A percentile compares a stretch with the other conserved stretches of the same genome.
These are phyloP conservation scores for Alternaria metachromatica DNA, from an alignment of 2,329 filamentous ascomycete species.

Conservation along the genomic window DNA sequence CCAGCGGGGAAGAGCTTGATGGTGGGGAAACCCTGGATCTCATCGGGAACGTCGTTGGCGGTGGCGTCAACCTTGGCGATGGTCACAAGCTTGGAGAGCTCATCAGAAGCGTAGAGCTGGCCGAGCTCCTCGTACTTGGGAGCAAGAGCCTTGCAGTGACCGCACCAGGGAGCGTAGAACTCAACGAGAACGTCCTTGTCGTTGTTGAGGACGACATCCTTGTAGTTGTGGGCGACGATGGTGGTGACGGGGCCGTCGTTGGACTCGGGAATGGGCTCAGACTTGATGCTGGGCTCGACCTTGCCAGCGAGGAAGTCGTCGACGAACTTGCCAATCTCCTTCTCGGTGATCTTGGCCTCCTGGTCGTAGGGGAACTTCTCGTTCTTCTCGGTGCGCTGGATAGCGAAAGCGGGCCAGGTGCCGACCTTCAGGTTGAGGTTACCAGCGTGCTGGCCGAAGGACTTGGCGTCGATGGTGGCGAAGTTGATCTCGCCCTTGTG, in stretches of 20 bases:
- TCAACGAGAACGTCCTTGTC: constrained; percentile 96
- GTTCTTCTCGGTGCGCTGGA: constrained; percentile 95
- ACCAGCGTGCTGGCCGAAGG: constrained; percentile 90
- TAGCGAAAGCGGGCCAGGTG: constrained; percentile 96
- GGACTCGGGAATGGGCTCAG: constrained; percentile 91
- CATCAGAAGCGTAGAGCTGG: constrained; percentile 60
- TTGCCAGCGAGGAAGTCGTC: constrained; percentile 85
- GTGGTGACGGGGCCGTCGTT: constrained; percentile 88
- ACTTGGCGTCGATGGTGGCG: constrained; percentile 93
- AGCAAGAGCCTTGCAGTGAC: constrained; percentile 73
- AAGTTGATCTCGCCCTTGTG: constrained; percentile 97
- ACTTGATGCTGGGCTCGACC: constrained; percentile 96
- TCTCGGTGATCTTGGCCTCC: constrained; percentile 75
- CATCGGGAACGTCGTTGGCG: constrained; percentile 92
- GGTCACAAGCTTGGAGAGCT: constrained; percentile 64
- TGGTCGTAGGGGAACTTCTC: constrained; percentile 95
- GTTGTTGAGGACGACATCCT: constrained; percentile 88
- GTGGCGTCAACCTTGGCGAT: constrained; percentile 96
- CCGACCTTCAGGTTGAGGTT: constrained; percentile 97
- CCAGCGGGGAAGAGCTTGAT: constrained; percentile 98
- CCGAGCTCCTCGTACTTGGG: constrained; percentile 73
- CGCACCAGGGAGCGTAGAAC: constrained; percentile 92
- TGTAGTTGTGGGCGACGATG: constrained; percentile 92
- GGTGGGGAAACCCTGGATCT: constrained; percentile 97
- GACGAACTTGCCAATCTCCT: constrained; percentile 80